Base-by-base conservation (phyloP, 1,284 basidiomycete genomes). In the Austroboletus niveus region DNA sequence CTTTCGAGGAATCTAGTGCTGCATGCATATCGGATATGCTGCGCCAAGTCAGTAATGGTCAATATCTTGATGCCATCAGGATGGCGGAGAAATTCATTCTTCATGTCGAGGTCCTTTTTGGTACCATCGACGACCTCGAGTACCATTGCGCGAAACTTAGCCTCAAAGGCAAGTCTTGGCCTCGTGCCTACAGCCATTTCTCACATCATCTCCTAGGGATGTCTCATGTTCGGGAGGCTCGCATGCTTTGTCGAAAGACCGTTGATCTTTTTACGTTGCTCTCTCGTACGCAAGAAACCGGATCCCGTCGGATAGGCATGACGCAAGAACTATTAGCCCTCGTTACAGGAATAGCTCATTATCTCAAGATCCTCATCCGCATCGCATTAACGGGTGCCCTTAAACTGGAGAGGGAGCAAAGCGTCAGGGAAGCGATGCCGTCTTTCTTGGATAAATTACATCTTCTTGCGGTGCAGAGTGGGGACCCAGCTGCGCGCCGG, bases 1-100 rank as follows among this genome's bases (percentile, higher is more conserved):
- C 95, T 3, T 99, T 98, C 62, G 96, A 99, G 70, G 96, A 99
- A 74, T 96, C 93, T 35, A 95, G 92, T 60, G 96, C 96, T n/a
- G 95, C 96, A 6, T 97, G 97, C 72, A 99, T 99, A 61, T 96
- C 94, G 24, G 96, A 99, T 68, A 99, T 99, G 96, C 78, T 99
- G 53, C 79, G 92, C 54, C 93, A 97, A 65, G 97, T 99, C 72
- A 97, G 94, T 78, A 95, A 90, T 63, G 92, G 94, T 14, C 87
- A 94, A 63, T 96, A 98, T 69, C 80, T 98, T 49, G 95, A 98
- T 63, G 96, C 96, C 50, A 95, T 99, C 62, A 81, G 93, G 57
- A 94, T 98, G 89, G 96, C 97, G 4, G 97, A 98, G 72, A 93
- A 92, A 75, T 99, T 99, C 67, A 98, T 99, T 57, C 75, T 99